Evolutionary conservation across 2,329 filamentous ascomycete species (phyloP).

Genomic region (Ceratocystis ficicola): DNA sequence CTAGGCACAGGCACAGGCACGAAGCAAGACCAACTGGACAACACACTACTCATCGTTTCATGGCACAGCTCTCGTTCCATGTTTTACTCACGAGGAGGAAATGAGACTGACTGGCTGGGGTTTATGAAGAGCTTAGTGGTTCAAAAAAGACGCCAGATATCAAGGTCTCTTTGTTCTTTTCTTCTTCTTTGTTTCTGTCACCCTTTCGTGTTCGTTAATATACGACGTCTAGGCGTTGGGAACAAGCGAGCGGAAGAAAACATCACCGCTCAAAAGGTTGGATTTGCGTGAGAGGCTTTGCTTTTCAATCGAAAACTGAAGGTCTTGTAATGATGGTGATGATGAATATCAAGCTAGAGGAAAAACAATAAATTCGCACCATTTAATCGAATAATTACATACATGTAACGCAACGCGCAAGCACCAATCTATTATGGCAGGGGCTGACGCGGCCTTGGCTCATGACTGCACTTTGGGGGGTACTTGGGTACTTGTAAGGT

Average conservation of each 20-base stretch:
- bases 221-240: too few relatives aligned
- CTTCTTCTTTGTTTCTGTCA: too few relatives aligned
- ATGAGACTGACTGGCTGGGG: too few relatives aligned
- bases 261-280: neutral
- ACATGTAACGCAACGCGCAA: constrained; percentile 17
- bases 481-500: neutral
- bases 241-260: neutral
- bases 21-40: too few relatives aligned
- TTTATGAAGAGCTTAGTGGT: too few relatives aligned
- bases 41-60: too few relatives aligned
- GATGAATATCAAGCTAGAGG: neutral
- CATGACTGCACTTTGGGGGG: constrained; percentile 1
- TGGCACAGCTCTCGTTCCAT: too few relatives aligned
- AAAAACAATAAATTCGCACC: neutral
- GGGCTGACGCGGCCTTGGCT: constrained; percentile 15
- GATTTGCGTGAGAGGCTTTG: neutral
- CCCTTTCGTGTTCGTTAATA: too few relatives aligned
- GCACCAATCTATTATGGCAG: constrained; percentile 11
- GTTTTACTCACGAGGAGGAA: too few relatives aligned
- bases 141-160: too few relatives aligned
- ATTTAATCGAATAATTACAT: neutral
- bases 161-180: too few relatives aligned
- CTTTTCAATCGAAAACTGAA: neutral
- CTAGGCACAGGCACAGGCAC: too few relatives aligned
- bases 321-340: neutral